A percentile compares a stretch with the other conserved stretches of the same genome.
phyloP scores from a whole-genome alignment of 1,284 basidiomycete genomes.

The Amylostereum chailletii region DNA sequence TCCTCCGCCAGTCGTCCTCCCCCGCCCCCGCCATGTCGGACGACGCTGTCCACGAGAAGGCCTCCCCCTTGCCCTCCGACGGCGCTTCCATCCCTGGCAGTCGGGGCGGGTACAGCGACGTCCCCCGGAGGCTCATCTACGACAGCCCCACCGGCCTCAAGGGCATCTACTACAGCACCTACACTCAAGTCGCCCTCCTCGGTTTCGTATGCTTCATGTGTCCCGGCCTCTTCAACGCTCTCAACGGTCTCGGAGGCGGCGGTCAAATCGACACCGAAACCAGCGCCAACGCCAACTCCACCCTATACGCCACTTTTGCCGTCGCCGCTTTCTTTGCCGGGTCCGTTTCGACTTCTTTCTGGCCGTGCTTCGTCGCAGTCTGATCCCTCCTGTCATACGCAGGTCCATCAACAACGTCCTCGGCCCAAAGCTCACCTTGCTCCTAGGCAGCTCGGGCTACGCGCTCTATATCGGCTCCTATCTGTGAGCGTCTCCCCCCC shows the following conservation, averaged over 20 bases:
- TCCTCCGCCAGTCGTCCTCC: not conserved
- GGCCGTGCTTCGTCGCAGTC: not conserved
- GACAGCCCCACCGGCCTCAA: conserved; percentile 23
- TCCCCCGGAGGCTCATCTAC: conserved; percentile 12
- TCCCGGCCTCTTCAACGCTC: conserved; percentile 40
- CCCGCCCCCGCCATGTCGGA: not conserved
- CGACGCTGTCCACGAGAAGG: not conserved
- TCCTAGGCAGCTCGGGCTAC: conserved; percentile 65
- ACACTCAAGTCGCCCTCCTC: conserved; percentile 43
- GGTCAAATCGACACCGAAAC: conserved; percentile 55
- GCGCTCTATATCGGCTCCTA: conserved; percentile 62
- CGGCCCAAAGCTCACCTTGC: conserved; percentile 64
- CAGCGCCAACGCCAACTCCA: conserved; percentile 56
- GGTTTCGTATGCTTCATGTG: conserved; percentile 65
- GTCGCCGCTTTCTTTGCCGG: conserved; percentile 55
- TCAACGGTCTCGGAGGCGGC: conserved; percentile 61
- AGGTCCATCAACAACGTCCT: conserved; percentile 73
- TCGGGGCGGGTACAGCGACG: conserved; percentile 10
- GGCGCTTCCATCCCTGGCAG: not conserved
- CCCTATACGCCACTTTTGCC: conserved; percentile 65
- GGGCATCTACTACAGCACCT: conserved; percentile 28
- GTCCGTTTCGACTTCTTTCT: conserved; percentile 28
- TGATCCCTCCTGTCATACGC: not conserved
- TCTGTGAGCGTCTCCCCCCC: conserved; percentile 6
- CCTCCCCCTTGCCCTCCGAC: not conserved